Conservation (phyloP, 2,329 filamentous ascomycete species). For the Rutstroemia sp. region DNA sequence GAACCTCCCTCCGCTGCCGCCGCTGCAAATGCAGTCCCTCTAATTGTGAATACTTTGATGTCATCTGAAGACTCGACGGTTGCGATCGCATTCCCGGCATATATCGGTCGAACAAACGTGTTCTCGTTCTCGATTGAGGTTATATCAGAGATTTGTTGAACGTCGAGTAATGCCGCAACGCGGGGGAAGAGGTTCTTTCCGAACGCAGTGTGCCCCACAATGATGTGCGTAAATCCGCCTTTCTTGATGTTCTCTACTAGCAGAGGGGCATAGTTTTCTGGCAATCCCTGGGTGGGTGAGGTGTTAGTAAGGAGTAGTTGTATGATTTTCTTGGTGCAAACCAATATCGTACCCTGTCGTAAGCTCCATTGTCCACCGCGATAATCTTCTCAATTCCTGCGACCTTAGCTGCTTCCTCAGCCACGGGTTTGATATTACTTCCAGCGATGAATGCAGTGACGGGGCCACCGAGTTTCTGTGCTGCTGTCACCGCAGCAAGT, state of each 20-base stretch:
- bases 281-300: constrained; percentile 55
- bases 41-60: constrained; percentile 85
- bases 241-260: constrained; percentile 96
- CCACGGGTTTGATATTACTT: constrained; percentile 64
- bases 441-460: constrained; percentile 87
- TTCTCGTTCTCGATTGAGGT: constrained; percentile 81
- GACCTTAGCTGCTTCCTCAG: constrained; percentile 80
- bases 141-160: constrained; percentile 90
- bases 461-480: constrained; percentile 75
- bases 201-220: constrained; percentile 89
- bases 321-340: neutral
- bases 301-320: neutral
- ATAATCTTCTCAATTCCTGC: constrained; percentile 89
- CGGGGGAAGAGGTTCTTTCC: constrained; percentile 92
- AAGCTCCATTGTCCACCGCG: constrained; percentile 78
- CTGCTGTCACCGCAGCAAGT: constrained; percentile 77
- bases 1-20: constrained; percentile 65
- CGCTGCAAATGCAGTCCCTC: constrained; percentile 83
- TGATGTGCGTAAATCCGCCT: constrained; percentile 84
- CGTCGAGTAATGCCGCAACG: constrained; percentile 83
- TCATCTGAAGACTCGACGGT: constrained; percentile 86
- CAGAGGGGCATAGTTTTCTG: constrained; percentile 90
- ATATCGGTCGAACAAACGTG: constrained; percentile 94
- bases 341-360: constrained; percentile 67
- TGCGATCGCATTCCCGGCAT: constrained; percentile 93